Percentiles rank a stretch among this genome's conserved stretches.
These are phyloP conservation scores for Centella asiatica DNA, from an alignment of 129 eudicot species.

Conservation along the genomic window DNA sequence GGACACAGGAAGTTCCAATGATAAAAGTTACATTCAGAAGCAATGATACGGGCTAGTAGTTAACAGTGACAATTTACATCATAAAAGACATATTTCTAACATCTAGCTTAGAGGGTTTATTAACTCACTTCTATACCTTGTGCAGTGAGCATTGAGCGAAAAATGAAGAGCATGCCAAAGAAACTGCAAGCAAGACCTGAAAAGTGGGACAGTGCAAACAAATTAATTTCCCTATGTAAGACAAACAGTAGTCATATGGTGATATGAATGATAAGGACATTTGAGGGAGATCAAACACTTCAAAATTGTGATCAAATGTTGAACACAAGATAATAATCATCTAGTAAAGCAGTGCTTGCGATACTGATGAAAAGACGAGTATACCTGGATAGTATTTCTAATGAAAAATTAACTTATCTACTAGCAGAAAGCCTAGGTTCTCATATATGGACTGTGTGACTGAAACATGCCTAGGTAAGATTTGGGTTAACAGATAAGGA, in stretches of 20 bases:
- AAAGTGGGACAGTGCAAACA: conserved; percentile 16
- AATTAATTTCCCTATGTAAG: background rate
- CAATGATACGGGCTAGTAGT: no score
- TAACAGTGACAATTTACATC: no score
- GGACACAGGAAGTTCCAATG: background rate
- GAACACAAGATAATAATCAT: background rate
- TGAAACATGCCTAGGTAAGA: background rate
- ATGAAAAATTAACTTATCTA: background rate
- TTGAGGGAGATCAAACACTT: conserved; percentile 1
- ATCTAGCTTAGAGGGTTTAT: conserved; percentile 9
- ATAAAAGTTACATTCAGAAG: background rate
- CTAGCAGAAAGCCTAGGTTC: background rate
- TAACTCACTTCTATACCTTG: conserved; percentile 59
- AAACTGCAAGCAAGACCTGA: conserved; percentile 74
- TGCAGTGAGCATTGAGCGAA: conserved; percentile 32
- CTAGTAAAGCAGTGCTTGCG: background rate
- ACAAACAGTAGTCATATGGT: background rate
- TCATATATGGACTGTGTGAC: background rate
- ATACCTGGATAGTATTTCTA: background rate
- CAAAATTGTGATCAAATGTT: background rate
- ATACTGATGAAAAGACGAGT: background rate
- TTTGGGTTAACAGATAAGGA: background rate
- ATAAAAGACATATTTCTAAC: background rate
- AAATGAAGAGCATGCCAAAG: conserved; percentile 64
- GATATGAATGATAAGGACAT: background rate